These are phyloP conservation scores for Gnetum montanum DNA, from an alignment of 75 land plant genomes.

Conservation along the genomic window DNA sequence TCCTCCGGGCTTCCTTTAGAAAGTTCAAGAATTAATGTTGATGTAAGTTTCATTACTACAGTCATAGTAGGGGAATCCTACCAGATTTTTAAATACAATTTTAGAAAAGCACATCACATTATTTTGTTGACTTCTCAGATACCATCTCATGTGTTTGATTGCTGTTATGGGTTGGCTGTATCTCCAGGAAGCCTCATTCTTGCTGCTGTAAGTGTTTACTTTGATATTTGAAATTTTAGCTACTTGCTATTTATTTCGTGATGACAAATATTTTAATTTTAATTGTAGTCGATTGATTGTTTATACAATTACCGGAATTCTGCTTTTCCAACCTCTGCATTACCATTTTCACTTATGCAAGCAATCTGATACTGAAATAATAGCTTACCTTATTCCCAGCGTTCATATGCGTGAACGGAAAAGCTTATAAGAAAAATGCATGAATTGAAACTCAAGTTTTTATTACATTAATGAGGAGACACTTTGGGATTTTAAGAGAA, in stretches of 20 bases:
- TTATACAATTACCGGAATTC: neutral
- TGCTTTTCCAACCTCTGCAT: neutral
- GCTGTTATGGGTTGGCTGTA: slow-evolving; percentile 47
- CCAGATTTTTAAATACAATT: neutral
- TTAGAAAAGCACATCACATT: neutral
- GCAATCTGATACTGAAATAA: neutral
- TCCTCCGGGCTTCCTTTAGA: slow-evolving; percentile 9
- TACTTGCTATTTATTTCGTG: no score
- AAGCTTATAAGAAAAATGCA: no score
- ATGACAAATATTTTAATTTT: no score
- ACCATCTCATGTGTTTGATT: slow-evolving; percentile 21
- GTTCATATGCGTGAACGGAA: no score
- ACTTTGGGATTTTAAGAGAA: no score
- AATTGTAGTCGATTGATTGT: no score
- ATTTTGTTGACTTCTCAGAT: slow-evolving; percentile 17
- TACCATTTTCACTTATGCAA: neutral
- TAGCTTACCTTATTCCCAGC: no score
- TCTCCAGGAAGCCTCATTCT: slow-evolving; percentile 47
- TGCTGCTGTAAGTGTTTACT: slow-evolving; percentile 47
- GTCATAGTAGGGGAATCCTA: slow-evolving; percentile 4
- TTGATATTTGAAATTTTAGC: no score
- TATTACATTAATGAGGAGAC: no score
- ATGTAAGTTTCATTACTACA: slow-evolving; percentile 16
- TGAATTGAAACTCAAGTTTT: no score
- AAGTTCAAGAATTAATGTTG: slow-evolving; percentile 2